A percentile compares a stretch with the other conserved stretches of the same genome.
phyloP scores from a whole-genome alignment of 2,329 filamentous ascomycete species.

The Bipolaris bicolor region DNA sequence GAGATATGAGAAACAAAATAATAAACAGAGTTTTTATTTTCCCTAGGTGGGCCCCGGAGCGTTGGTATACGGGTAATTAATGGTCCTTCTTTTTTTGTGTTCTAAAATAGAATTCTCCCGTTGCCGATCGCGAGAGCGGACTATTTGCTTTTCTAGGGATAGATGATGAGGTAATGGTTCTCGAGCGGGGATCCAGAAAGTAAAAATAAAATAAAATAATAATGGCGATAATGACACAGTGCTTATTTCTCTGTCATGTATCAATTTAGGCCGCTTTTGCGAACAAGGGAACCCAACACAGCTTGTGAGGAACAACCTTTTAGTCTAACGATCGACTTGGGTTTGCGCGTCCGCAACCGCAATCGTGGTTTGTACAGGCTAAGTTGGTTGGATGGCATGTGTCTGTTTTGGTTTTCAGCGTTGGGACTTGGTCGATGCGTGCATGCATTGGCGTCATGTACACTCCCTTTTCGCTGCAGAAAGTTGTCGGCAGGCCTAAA shows the following conservation, averaged over 20 bases:
- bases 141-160: neutral
- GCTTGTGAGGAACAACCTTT: too few relatives aligned
- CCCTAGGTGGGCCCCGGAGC: neutral
- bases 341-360: conserved; percentile 6
- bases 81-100: neutral
- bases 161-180: neutral
- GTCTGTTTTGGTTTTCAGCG: conserved; percentile 13
- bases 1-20: neutral
- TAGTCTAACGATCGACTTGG: neutral
- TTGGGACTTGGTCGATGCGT: conserved; percentile 33
- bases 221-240: neutral
- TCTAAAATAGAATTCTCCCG: neutral
- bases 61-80: neutral
- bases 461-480: conserved; percentile 35
- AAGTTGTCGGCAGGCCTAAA: conserved; percentile 22
- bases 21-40: neutral
- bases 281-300: neutral
- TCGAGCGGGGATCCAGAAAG: neutral
- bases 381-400: conserved; percentile 27
- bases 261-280: neutral
- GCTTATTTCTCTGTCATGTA: neutral
- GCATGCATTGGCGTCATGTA: conserved; percentile 38
- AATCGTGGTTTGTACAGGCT: conserved; percentile 20
- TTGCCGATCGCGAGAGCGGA: neutral
- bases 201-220: neutral